Conservation (phyloP, 257 asterid genomes). For the Osmanthus fragrans region DNA sequence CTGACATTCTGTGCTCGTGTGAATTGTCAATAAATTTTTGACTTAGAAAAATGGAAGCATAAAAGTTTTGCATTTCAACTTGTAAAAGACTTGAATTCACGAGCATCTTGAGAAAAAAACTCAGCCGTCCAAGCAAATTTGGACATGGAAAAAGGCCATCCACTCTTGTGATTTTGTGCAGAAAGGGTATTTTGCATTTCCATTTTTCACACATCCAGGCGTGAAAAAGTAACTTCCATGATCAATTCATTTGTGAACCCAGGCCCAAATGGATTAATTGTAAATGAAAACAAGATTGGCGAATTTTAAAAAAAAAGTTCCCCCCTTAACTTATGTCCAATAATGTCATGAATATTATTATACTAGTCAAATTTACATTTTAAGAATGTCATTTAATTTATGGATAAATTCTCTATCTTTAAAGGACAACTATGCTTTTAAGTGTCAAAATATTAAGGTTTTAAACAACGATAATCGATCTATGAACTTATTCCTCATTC, state of each 20-base stretch:
- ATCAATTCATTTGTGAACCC: not conserved
- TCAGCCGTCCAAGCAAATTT: conserved; percentile 38
- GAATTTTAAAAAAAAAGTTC: too few species aligned
- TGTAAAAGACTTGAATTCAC: conserved; percentile 40
- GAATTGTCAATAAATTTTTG: conserved; percentile 29
- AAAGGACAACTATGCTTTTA: too few species aligned
- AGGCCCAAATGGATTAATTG: too few species aligned
- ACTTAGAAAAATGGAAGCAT: conserved; percentile 25
- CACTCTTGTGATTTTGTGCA: conserved; percentile 33
- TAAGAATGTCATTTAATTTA: too few species aligned
- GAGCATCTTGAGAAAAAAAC: conserved; percentile 46
- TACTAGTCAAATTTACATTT: too few species aligned
- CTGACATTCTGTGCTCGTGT: conserved; percentile 75
- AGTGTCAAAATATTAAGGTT: too few species aligned
- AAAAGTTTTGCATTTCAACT: conserved; percentile 30
- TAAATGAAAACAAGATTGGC: too few species aligned
- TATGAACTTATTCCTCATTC: too few species aligned
- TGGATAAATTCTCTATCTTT: too few species aligned
- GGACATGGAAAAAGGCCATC: conserved; percentile 22
- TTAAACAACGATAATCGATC: too few species aligned
- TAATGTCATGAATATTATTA: too few species aligned
- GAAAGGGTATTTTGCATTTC: conserved; percentile 26
- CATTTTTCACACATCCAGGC: conserved; percentile 19
- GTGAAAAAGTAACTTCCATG: conserved; percentile 8
- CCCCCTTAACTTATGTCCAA: too few species aligned